These are phyloP conservation scores for Potentilla sterilis DNA, from an alignment of 306 rosid genomes.

Conservation along the genomic window DNA sequence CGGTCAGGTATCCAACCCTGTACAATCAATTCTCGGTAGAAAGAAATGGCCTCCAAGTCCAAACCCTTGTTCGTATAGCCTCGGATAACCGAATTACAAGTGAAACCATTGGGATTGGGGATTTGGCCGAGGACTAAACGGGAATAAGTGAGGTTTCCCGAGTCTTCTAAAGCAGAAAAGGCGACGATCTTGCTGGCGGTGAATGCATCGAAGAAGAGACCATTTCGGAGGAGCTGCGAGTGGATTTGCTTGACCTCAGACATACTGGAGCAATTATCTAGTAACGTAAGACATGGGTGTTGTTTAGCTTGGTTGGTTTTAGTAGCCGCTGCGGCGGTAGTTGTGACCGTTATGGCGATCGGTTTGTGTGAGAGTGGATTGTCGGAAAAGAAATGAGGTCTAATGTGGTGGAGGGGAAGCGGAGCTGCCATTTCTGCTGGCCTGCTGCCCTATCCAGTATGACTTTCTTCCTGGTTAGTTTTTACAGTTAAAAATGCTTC, in stretches of 20 bases:
- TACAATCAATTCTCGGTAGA: conserved; percentile 15
- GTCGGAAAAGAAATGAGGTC: conserved; percentile 4
- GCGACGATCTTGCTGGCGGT: conserved; percentile 18
- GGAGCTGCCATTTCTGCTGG: conserved; percentile 20
- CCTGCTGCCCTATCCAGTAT: background rate
- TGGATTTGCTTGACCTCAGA: conserved; percentile 32
- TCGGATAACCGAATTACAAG: conserved; percentile 27
- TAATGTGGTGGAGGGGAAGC: conserved; percentile 12
- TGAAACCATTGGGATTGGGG: conserved; percentile 20
- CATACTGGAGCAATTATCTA: conserved; percentile 22
- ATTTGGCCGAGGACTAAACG: conserved; percentile 23
- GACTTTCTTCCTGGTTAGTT: background rate
- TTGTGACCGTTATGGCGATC: background rate
- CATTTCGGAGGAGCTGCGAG: conserved; percentile 23
- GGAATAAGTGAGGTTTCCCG: conserved; percentile 12
- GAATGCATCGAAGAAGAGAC: conserved; percentile 26
- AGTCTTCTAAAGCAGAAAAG: conserved; percentile 19
- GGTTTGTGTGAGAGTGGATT: background rate
- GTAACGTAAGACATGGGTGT: conserved; percentile 22
- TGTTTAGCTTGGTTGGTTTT: conserved; percentile 13
- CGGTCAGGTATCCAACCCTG: conserved; percentile 25
- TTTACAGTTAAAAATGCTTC: conserved; percentile 3
- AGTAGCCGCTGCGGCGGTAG: background rate
- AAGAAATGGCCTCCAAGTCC: conserved; percentile 6
- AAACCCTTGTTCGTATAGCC: conserved; percentile 12